These are phyloP conservation scores for Aspergillus quadrilineatus DNA, from an alignment of 2,329 filamentous ascomycete genomes.

Conservation along the genomic window DNA sequence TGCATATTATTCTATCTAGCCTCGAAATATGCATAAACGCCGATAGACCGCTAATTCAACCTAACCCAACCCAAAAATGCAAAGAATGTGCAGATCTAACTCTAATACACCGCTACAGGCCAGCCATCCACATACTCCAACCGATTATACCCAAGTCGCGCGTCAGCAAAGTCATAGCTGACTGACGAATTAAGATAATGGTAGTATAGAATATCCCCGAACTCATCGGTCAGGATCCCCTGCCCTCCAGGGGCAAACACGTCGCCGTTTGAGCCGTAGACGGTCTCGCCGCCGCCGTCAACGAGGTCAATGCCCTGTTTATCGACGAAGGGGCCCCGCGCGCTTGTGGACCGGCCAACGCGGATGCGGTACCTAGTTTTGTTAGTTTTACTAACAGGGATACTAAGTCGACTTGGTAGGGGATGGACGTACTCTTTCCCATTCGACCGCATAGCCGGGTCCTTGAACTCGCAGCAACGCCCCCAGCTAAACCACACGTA, in stretches of 20 bases:
- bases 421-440: constrained; percentile 49
- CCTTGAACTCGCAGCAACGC: constrained; percentile 30
- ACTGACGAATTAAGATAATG: constrained; percentile 35
- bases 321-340: constrained; percentile 55
- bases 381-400: neutral
- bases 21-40: neutral
- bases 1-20: neutral
- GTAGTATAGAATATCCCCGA: constrained; percentile 34
- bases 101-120: constrained; percentile 24
- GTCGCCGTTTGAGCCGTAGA: constrained; percentile 59
- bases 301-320: constrained; percentile 56
- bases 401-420: no score
- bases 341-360: constrained; percentile 58
- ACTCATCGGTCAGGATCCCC: constrained; percentile 54
- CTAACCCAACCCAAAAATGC: neutral
- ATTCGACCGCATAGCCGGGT: constrained; percentile 43
- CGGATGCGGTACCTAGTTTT: constrained; percentile 58
- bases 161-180: constrained; percentile 32
- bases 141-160: constrained; percentile 32
- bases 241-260: constrained; percentile 68
- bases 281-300: constrained; percentile 58
- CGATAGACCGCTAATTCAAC: no score
- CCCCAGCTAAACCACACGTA: constrained; percentile 40
- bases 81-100: neutral
- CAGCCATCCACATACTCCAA: constrained; percentile 34